phyloP scores from a whole-genome alignment of 1,284 basidiomycete genomes.

The Leccinum huronense region DNA sequence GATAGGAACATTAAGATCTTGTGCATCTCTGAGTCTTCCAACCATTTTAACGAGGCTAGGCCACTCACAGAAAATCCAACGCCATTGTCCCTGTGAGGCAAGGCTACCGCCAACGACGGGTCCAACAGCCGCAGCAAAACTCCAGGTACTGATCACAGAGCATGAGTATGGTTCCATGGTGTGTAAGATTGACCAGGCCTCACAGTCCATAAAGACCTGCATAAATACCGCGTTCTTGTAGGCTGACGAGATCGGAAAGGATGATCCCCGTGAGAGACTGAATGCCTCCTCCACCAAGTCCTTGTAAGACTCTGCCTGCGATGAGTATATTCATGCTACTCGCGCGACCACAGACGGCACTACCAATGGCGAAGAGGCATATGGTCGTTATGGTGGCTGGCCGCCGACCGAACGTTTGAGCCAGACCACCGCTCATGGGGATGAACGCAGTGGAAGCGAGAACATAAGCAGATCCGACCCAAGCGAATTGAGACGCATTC shows the following conservation, averaged over 20 bases:
- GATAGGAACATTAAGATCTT: conserved; percentile 22
- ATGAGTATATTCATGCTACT: background rate
- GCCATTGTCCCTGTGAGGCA: conserved; percentile 16
- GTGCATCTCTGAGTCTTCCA: background rate
- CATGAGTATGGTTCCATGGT: background rate
- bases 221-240: background rate
- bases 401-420: conserved; percentile 41
- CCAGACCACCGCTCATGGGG: conserved; percentile 17
- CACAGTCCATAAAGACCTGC: conserved; percentile 1
- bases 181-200: background rate
- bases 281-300: conserved; percentile 1
- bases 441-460: conserved; percentile 40
- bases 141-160: conserved; percentile 13
- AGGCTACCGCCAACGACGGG: conserved; percentile 20
- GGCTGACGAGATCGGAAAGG: background rate
- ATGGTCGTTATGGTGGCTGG: conserved; percentile 41
- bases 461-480: conserved; percentile 39
- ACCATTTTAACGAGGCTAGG: background rate
- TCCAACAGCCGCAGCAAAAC: conserved; percentile 17
- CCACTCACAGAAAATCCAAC: conserved; percentile 22
- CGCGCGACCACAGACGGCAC: background rate
- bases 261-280: conserved; percentile 2
- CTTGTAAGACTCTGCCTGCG: background rate
- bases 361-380: conserved; percentile 36
- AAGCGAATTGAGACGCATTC: conserved; percentile 34